phyloP scores from a whole-genome alignment of 2,329 filamentous ascomycete genomes.

The Colletotrichum lentis region DNA sequence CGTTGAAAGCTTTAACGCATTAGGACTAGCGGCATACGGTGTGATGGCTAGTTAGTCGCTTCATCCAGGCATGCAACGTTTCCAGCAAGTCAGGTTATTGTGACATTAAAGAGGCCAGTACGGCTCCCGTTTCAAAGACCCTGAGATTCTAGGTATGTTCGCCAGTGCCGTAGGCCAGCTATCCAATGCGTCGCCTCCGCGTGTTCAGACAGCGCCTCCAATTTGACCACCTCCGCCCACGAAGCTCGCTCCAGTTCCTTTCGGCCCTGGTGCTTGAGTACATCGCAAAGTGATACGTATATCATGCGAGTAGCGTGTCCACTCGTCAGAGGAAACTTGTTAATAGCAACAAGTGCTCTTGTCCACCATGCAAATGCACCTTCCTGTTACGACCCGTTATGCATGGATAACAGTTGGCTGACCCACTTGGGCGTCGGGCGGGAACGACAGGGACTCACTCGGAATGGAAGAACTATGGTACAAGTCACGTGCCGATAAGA shows the following conservation, averaged over 20 bases:
- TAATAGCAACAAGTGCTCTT: background rate
- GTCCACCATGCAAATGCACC: constrained; percentile 2
- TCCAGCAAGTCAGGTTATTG: background rate
- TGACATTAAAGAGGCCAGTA: background rate
- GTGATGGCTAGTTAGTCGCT: background rate
- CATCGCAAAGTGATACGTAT: constrained; percentile 9
- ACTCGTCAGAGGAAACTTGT: constrained; percentile 7
- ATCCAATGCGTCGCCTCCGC: constrained; percentile 8
- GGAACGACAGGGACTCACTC: no score
- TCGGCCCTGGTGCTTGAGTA: background rate
- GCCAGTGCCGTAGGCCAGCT: constrained; percentile 7
- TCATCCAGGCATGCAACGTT: background rate
- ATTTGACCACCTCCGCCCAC: constrained; percentile 1
- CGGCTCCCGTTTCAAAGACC: background rate
- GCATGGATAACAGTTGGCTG: no score
- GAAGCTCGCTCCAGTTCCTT: background rate
- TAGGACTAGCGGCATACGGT: constrained; percentile 6
- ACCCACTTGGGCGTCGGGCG: no score
- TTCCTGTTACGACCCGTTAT: no score
- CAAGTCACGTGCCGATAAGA: no score
- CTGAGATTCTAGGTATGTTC: background rate
- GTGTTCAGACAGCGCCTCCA: constrained; percentile 1
- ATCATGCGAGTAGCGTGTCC: constrained; percentile 2
- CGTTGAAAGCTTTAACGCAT: background rate
- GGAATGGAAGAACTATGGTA: no score